phyloP scores from a whole-genome alignment of 164 flowering plant species.

The Liriodendron chinense region DNA sequence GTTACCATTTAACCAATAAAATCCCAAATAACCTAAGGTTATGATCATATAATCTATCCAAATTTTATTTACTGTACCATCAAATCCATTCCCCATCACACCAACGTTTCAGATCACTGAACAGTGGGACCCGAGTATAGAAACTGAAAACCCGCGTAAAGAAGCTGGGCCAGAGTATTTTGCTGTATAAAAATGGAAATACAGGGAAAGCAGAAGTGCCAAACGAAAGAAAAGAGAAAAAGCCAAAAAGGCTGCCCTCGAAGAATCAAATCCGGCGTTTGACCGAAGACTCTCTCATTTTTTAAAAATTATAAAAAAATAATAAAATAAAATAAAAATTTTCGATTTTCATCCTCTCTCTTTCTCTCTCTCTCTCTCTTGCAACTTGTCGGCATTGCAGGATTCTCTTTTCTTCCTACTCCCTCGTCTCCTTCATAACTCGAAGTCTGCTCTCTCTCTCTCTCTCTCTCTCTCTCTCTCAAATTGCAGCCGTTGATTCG shows the following conservation, averaged over 20 bases:
- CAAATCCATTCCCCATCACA: too few relatives aligned
- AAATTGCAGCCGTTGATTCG: slow-evolving; percentile 1
- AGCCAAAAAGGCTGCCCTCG: slow-evolving; percentile 8
- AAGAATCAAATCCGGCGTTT: slow-evolving; percentile 29
- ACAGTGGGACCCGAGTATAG: too few relatives aligned
- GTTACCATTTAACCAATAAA: too few relatives aligned
- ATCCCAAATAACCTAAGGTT: too few relatives aligned
- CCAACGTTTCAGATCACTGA: too few relatives aligned
- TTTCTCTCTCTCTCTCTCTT: neutral
- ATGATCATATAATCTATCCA: too few relatives aligned
- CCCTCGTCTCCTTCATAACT: neutral
- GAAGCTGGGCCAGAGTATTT: too few relatives aligned
- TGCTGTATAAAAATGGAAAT: too few relatives aligned
- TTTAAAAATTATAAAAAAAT: neutral
- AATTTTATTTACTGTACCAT: too few relatives aligned
- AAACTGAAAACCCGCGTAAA: too few relatives aligned
- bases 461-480: neutral
- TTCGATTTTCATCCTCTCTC: slow-evolving; percentile 6
- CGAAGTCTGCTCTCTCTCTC: neutral
- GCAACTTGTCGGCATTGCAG: slow-evolving; percentile 11
- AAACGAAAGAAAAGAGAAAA: neutral
- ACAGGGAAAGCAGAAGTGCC: neutral
- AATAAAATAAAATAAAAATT: neutral
- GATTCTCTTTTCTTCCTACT: neutral
- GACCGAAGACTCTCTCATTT: slow-evolving; percentile 10